Conservation (phyloP, 2,329 filamentous ascomycete genomes). For the Aureobasidium sp. region DNA sequence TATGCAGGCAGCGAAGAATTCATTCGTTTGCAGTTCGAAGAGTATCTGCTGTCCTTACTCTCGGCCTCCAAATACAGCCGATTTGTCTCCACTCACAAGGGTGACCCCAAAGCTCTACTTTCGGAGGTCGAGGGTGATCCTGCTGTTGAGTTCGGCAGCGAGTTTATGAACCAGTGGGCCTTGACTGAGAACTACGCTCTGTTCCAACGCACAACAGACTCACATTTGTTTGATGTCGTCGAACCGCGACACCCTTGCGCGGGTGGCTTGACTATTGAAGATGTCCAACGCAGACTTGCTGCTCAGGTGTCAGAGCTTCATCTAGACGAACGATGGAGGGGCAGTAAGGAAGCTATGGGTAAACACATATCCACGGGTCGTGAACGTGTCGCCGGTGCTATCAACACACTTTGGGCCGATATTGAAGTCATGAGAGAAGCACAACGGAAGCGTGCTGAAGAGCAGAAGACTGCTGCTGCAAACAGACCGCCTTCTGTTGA, state of each 20-base stretch:
- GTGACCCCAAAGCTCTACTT: slow-evolving; percentile 54
- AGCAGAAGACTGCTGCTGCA: slow-evolving; percentile 38
- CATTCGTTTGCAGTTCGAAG: slow-evolving; percentile 93
- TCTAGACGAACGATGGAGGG: slow-evolving; percentile 80
- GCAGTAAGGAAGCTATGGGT: slow-evolving; percentile 77
- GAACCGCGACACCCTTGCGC: slow-evolving; percentile 91
- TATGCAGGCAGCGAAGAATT: slow-evolving; percentile 96
- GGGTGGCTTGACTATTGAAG: slow-evolving; percentile 85
- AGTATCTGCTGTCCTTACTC: slow-evolving; percentile 84
- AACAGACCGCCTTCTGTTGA: slow-evolving; percentile 15
- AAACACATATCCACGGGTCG: slow-evolving; percentile 81
- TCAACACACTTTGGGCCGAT: slow-evolving; percentile 84
- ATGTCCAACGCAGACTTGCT: slow-evolving; percentile 81
- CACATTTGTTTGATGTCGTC: slow-evolving; percentile 87
- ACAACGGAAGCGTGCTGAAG: slow-evolving; percentile 57
- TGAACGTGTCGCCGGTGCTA: slow-evolving; percentile 78
- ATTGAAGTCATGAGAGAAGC: slow-evolving; percentile 75
- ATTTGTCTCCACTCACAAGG: slow-evolving; percentile 38
- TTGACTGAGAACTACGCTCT: slow-evolving; percentile 86
- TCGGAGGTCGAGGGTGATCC: slow-evolving; percentile 72
- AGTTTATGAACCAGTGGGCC: slow-evolving; percentile 85
- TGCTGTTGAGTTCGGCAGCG: slow-evolving; percentile 69
- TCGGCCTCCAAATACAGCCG: slow-evolving; percentile 81
- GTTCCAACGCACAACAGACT: slow-evolving; percentile 67
- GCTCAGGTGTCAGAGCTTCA: slow-evolving; percentile 92